Percentiles rank a stretch among this genome's conserved stretches.
phyloP scores from a whole-genome alignment of 2,329 filamentous ascomycete genomes.

The Epichloe baconii region DNA sequence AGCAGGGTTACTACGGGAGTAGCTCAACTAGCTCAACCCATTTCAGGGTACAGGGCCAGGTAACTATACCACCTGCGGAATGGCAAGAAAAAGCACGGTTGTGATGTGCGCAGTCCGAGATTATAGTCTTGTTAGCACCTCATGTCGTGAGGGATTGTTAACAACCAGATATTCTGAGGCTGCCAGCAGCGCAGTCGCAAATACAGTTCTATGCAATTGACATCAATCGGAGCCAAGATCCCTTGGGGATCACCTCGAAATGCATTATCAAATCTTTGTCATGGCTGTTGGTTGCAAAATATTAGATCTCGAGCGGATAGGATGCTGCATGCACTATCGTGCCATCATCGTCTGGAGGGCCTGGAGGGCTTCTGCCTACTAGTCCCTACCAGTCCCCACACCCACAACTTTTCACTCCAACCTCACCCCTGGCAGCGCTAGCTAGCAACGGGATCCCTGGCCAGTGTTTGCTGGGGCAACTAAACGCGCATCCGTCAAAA shows the following conservation, averaged over 20 bases:
- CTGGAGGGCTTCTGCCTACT: neutral
- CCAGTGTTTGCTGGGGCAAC: neutral
- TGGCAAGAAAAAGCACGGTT: constrained; percentile 7
- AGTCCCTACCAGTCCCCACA: neutral
- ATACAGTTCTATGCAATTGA: neutral
- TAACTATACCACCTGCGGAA: constrained; percentile 4
- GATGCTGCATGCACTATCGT: constrained; percentile 8
- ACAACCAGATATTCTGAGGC: neutral
- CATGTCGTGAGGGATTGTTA: neutral
- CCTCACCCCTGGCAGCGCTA: neutral
- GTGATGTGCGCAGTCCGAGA: constrained; percentile 3
- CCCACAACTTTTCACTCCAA: neutral
- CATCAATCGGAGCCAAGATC: neutral
- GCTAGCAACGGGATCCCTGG: neutral
- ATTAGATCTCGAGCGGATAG: neutral
- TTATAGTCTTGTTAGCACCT: neutral
- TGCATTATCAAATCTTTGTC: neutral
- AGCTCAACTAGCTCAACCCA: neutral
- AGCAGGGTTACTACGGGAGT: neutral
- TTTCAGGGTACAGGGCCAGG: neutral
- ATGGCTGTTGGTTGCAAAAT: neutral
- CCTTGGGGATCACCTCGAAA: neutral
- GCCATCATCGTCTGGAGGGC: constrained; percentile 4
- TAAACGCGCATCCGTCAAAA: too few relatives aligned
- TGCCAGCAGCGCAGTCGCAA: neutral